These are phyloP conservation scores for Gracilaria vermiculophylla DNA, from an alignment of 23 red algal species.

Conservation along the genomic window DNA sequence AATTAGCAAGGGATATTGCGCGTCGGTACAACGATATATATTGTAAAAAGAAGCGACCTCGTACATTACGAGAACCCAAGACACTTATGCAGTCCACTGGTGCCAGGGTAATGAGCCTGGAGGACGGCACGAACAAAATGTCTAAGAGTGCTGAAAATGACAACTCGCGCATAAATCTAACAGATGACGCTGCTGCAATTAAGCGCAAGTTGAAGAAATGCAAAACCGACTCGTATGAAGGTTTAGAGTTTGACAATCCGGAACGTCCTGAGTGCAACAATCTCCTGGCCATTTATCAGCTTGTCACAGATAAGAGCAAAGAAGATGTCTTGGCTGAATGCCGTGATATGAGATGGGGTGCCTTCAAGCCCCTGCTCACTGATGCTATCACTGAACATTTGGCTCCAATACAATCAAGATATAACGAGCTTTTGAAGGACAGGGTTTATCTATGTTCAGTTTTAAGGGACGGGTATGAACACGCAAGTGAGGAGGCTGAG, in stretches of 20 bases:
- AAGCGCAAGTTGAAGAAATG: conserved; percentile 87
- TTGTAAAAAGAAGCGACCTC: conserved; percentile 62
- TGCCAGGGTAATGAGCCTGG: conserved; percentile 91
- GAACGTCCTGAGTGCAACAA: conserved; percentile 93
- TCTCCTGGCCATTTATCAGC: conserved; percentile 86
- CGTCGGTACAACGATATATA: conserved; percentile 92
- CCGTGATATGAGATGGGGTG: conserved; percentile 70
- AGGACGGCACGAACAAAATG: conserved; percentile 98
- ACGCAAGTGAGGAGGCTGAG: conserved; percentile 78
- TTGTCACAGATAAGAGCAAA: conserved; percentile 64
- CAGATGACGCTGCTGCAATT: conserved; percentile 77
- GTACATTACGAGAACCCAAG: conserved; percentile 85
- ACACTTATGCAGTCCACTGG: conserved; percentile 67
- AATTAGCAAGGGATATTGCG: conserved; percentile 88
- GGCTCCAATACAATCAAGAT: conserved; percentile 76
- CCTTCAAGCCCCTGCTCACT: conserved; percentile 84
- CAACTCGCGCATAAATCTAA: conserved; percentile 86
- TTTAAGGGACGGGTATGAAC: conserved; percentile 67
- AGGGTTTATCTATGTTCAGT: conserved; percentile 60
- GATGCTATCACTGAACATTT: conserved; percentile 80
- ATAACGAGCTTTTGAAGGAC: conserved; percentile 79
- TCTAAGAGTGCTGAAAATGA: conserved; percentile 90
- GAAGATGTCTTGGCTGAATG: conserved; percentile 72
- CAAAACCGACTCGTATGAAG: conserved; percentile 88
- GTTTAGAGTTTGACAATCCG: conserved; percentile 78